These are phyloP conservation scores for Phytopythium montanum DNA, from an alignment of 352 stramenopile genomes.

Conservation along the genomic window DNA sequence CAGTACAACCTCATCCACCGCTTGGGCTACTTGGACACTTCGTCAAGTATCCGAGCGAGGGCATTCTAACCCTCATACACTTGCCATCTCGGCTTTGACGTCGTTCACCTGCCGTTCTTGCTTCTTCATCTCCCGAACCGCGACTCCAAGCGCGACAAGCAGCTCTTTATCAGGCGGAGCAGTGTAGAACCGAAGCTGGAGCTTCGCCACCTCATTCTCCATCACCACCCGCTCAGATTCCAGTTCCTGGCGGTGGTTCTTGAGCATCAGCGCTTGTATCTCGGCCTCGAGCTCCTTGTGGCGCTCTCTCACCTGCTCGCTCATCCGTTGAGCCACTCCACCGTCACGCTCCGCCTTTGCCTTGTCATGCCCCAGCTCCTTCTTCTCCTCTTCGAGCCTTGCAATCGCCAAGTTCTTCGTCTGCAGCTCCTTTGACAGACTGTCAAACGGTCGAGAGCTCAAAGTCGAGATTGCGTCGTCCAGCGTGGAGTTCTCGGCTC, in stretches of 20 bases:
- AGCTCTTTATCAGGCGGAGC: conserved; percentile 33
- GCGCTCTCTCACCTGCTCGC: conserved; percentile 14
- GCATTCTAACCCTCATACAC: background rate
- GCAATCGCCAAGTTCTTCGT: conserved; percentile 47
- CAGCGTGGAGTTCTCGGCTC: conserved; percentile 50
- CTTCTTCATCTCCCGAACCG: conserved; percentile 43
- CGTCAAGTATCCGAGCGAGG: background rate
- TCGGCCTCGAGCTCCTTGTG: conserved; percentile 19
- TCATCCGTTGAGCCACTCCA: conserved; percentile 6
- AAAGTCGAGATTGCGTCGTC: conserved; percentile 43
- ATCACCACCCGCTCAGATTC: conserved; percentile 31
- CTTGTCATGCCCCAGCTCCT: conserved; percentile 13
- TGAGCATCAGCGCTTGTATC: conserved; percentile 17
- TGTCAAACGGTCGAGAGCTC: conserved; percentile 49
- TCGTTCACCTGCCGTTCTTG: conserved; percentile 1
- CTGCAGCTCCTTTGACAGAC: conserved; percentile 30
- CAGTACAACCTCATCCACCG: conserved; percentile 51
- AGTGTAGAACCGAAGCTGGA: conserved; percentile 59
- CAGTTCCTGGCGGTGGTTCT: conserved; percentile 11
- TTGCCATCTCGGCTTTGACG: background rate
- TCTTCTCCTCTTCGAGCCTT: conserved; percentile 26
- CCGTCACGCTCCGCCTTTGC: background rate
- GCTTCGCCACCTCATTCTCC: conserved; percentile 45
- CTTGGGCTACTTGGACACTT: conserved; percentile 22
- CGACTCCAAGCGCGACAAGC: conserved; percentile 44